Evolutionary conservation across 257 asterid genomes (phyloP), one percentile per base, ranked within the genome.

Genomic region (Thymus quinquecostatus): DNA sequence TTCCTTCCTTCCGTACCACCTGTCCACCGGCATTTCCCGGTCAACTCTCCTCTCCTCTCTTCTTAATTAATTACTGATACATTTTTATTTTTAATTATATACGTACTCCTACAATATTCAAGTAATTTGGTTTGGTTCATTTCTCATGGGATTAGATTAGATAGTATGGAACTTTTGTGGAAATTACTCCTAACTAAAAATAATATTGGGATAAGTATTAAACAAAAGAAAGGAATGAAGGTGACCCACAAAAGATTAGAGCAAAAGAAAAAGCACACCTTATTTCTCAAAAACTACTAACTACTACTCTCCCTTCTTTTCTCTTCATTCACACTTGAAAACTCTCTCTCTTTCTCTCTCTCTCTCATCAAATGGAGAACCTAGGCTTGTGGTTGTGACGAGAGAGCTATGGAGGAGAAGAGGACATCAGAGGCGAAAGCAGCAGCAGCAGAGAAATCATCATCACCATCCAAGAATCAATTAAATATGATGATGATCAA

Each of bases 11-110:
- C 85, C 94, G 86, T 82, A 85, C 89, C 75, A 79, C 74, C 74
- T 70, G 70, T 45, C 75, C 82, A 86, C 96, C 85, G 89, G 85
- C 82, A 67, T 68, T 78, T 71, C 69, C 88, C 89, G 76, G 95
- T 91, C 85, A 80, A 79, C 73, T 61, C 73, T 56, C 21, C 60
- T 0, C 4, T 5, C 5, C 40, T 36, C 40, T 36, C 40, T 36
- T 36, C 40, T 3, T 21, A 21, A 21, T 21, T 21, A 21, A 21
- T 21, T 21, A 21, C 21, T 36, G 40, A 3, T 36, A 34, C 38
- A 34, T 3, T 36, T 36, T 36, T 6, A 36, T 36, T 36, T 36
- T 1, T 21, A 21, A 21, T 21, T 21, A 21, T 21, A 21, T 21
- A 21, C 21, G 21, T 21, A 21, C 21, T 21, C 21, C 21, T 21